These are phyloP conservation scores for Xylaria polymorpha DNA, from an alignment of 2,329 filamentous ascomycete genomes.

Conservation along the genomic window DNA sequence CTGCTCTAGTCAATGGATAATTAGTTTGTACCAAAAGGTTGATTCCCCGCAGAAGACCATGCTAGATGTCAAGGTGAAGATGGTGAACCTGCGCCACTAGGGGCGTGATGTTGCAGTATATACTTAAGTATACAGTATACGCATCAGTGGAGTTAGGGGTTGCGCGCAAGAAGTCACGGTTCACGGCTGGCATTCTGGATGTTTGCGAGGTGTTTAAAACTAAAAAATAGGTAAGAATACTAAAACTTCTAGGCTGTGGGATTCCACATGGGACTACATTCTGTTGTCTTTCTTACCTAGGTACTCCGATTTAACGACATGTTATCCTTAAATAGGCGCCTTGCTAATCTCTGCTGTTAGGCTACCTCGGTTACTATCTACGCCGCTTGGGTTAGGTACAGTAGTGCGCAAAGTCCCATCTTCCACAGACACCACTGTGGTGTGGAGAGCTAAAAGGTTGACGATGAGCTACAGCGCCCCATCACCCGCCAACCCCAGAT, in stretches of 20 bases:
- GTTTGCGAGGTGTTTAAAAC: too few species aligned
- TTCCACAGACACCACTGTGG: neutral
- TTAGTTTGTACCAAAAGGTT: neutral
- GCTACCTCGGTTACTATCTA: too few species aligned
- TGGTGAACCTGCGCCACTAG: neutral
- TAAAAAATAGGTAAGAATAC: neutral
- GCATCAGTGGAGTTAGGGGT: neutral
- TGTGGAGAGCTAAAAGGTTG: neutral
- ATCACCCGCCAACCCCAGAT: neutral
- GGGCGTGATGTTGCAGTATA: neutral
- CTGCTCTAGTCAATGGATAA: neutral
- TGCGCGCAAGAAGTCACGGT: neutral
- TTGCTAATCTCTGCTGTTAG: neutral
- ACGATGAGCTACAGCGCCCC: too few species aligned
- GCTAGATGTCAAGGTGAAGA: neutral
- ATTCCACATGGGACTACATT: neutral
- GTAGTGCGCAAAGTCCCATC: neutral
- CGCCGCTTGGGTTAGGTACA: neutral
- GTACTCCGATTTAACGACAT: neutral
- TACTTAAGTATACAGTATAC: too few species aligned
- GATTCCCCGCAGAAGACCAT: neutral
- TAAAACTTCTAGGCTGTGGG: neutral
- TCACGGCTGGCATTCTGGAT: neutral
- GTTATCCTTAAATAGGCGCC: neutral
- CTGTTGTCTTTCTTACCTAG: neutral